Evolutionary conservation across 1,139 yeast species (phyloP).

Genomic region (Kurtzmaniella quercitrusa): DNA sequence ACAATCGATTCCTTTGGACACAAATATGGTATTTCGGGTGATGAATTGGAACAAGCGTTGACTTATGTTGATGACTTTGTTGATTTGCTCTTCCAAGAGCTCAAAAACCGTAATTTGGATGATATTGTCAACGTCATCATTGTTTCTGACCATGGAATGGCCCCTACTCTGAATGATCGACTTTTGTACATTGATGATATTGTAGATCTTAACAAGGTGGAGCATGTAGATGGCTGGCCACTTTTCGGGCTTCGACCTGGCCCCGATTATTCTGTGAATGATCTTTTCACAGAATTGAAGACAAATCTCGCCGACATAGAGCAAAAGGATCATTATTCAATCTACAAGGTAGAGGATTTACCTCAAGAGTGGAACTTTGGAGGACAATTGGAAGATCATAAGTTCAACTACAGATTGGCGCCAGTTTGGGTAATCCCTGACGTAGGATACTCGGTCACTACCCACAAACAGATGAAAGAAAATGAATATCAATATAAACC

Average conservation of each 20-base stretch:
- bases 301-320: conserved; percentile 21
- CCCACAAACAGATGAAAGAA: conserved; percentile 52
- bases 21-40: conserved; percentile 61
- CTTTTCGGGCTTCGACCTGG: conserved; percentile 69
- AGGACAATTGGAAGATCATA: conserved; percentile 34
- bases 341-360: conserved; percentile 54
- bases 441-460: conserved; percentile 76
- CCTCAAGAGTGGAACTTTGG: conserved; percentile 70
- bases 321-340: conserved; percentile 33
- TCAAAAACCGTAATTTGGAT: conserved; percentile 52
- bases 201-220: conserved; percentile 49
- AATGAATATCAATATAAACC: conserved; percentile 52
- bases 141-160: conserved; percentile 93
- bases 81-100: conserved; percentile 41
- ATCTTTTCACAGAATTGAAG: conserved; percentile 29
- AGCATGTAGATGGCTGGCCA: conserved; percentile 87
- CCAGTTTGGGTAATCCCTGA: conserved; percentile 84
- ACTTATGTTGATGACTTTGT: conserved; percentile 63
- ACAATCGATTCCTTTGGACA: conserved; percentile 77
- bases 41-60: conserved; percentile 51
- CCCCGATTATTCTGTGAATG: conserved; percentile 26
- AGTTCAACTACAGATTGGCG: conserved; percentile 61
- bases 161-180: conserved; percentile 71
- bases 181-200: conserved; percentile 67
- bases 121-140: conserved; percentile 69